Evolutionary conservation across 306 rosid genomes (phyloP), one percentile per base, ranked within the genome.

Genomic region (Inga oerstediana): DNA sequence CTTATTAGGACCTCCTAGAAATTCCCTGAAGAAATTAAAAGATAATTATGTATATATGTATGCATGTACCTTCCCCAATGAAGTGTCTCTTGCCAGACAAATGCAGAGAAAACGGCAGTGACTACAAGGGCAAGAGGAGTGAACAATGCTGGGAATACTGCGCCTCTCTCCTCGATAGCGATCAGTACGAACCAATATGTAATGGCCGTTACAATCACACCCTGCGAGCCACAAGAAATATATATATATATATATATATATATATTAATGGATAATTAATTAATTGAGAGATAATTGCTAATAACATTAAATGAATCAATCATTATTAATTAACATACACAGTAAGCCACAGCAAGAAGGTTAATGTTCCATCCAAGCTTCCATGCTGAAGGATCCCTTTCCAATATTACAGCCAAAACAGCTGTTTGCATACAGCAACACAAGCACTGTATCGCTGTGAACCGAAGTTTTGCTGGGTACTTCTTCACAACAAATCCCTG

Each of bases 291-390:
- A 54, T 54, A 17, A 17, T 6, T 54, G 19, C 19, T 5, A 54
- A 17, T 54, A 54, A 56, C 4, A 2, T 56, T 54, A 1, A 39
- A 58, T n/a, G 8, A 8, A 59, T 59, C 3, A n/a, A 59, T 59
- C 5, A n/a, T 59, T 27, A n/a, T 59, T 22, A 10, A 22, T 4
- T 14, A 59, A 74, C 93, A 14, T 92, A 96, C 99, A 76, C 99
- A 96, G 69, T 96, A 96, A 9, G 90, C 91, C 64, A 96, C 94
- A 4, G 99, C 89, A 61, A 96, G 88, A 70, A 93, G 98, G 78
- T 93, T 88, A 76, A 92, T 43, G 80, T 96, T 94, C 99, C 98
- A 96, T 77, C 96, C 97, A 84, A 96, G 90, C 71, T 80, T 96
- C 98, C 99, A 96, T 56, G 97, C 94, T 30, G 92, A 83, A 46